Evolutionary conservation across 2,329 filamentous ascomycete genomes (phyloP).

Genomic region (Penicillium sp.): DNA sequence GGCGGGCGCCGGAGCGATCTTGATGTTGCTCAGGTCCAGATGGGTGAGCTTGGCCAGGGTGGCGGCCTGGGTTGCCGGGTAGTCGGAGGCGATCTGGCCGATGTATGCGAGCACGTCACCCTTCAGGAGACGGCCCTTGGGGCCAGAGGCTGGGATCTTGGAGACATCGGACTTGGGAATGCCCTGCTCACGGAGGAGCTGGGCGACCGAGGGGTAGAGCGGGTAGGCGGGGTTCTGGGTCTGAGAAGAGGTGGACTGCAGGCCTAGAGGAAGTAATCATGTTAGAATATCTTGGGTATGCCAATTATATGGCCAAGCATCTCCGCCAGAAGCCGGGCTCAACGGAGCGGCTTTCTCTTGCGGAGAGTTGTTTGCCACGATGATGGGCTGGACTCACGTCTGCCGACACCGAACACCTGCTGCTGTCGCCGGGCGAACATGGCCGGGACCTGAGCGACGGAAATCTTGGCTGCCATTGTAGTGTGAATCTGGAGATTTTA

Average conservation of each 20-base stretch:
- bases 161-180: constrained; percentile 73
- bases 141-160: constrained; percentile 85
- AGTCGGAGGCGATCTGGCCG: constrained; percentile 71
- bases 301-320: neutral
- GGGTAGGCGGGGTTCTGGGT: constrained; percentile 50
- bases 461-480: constrained; percentile 38
- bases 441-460: constrained; percentile 35
- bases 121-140: constrained; percentile 86
- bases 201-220: constrained; percentile 74
- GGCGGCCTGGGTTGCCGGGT: constrained; percentile 70
- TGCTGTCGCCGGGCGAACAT: constrained; percentile 40
- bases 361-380: neutral
- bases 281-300: constrained; percentile 8
- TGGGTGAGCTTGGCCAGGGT: constrained; percentile 75
- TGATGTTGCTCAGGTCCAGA: constrained; percentile 94
- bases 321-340: neutral
- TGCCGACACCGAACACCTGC: constrained; percentile 29
- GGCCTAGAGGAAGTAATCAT: constrained; percentile 23
- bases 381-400: constrained; percentile 35
- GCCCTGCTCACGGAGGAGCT: constrained; percentile 77
- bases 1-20: constrained; percentile 61
- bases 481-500: constrained; percentile 5
- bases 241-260: constrained; percentile 37
- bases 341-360: constrained; percentile 1
- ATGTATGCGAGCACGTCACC: constrained; percentile 92